These are phyloP conservation scores for Parathielavia hyrcaniae DNA, from an alignment of 495 filamentous ascomycete genomes.

Conservation along the genomic window DNA sequence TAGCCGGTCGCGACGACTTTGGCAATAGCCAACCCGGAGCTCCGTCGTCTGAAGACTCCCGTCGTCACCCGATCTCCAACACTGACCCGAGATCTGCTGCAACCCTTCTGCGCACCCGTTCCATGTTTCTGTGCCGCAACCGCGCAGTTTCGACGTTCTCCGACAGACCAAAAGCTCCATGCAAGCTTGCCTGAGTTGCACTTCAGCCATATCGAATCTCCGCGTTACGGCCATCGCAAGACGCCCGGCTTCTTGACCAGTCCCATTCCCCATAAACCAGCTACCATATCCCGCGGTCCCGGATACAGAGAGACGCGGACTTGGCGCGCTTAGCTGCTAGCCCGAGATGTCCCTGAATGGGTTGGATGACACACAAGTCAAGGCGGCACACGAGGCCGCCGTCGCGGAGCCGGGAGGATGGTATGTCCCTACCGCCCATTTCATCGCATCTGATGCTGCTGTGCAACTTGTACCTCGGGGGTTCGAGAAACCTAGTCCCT, in stretches of 20 bases:
- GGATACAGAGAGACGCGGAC: slow-evolving; percentile 9
- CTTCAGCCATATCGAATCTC: slow-evolving; percentile 16
- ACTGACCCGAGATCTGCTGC: slow-evolving; percentile 15
- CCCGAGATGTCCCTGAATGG: slow-evolving; percentile 91
- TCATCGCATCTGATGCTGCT: background rate
- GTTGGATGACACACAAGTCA: slow-evolving; percentile 71
- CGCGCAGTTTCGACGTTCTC: slow-evolving; percentile 14
- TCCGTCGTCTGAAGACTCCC: slow-evolving; percentile 7
- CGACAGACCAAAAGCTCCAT: slow-evolving; percentile 20
- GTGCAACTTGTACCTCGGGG: background rate
- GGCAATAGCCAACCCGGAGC: slow-evolving; percentile 13
- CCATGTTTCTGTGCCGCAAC: slow-evolving; percentile 23
- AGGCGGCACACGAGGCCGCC: slow-evolving; percentile 77
- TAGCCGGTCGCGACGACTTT: background rate
- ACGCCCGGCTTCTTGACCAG: slow-evolving; percentile 14
- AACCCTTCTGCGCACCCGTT: slow-evolving; percentile 20
- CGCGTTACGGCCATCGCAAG: slow-evolving; percentile 13
- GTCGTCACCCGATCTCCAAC: slow-evolving; percentile 3
- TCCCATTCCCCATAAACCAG: slow-evolving; percentile 19
- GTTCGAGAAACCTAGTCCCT: background rate
- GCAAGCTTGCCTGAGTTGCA: slow-evolving; percentile 10
- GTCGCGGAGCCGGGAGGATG: slow-evolving; percentile 86
- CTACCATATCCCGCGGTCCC: slow-evolving; percentile 21
- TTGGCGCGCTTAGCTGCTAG: slow-evolving; percentile 13
- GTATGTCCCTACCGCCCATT: slow-evolving; percentile 47